Base-by-base conservation (phyloP, 352 stramenopile species). In the Phytophthora boehmeriae region DNA sequence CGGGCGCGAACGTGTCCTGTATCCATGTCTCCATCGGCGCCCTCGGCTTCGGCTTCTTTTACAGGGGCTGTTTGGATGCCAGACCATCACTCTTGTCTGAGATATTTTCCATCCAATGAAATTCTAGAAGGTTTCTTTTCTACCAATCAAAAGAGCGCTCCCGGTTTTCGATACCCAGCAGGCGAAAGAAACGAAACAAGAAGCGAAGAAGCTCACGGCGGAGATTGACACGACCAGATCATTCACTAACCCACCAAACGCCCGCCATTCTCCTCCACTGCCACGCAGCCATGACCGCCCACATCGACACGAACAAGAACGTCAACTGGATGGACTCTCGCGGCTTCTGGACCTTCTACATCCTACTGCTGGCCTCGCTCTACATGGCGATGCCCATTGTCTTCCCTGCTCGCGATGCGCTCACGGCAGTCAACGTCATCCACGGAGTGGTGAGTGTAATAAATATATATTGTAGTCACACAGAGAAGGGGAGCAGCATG, bases 301-400 rank as follows among this genome's bases (percentile, higher is more conserved):
- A 75, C 47, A 77, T 92, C 35, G 84, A 88, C 69, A 87, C 80
- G 39, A 96, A 96, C 81, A 94, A 93, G 75, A 96, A 96, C 64
- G 88, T 95, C 42, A 95, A 95, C 68, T 96, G 88, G 88, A 95
- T 96, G 81, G 85, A 93, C 71, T 90, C 81, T 22, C 86, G 81
- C 54, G 88, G 88, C 54, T 93, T 94, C 74, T 93, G 82, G 80
- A 89, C 86, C 23, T 95, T 93, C 73, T 96, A 96, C 74, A 81
- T 87, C 49, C 63, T 95, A 59, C 64, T 95, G 20, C 60, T 95
- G 27, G 71, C 68, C 61, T 80, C 85, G 59, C 70, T 92, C 22
- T 95, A 92, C 78, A 87, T 86, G 68, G 72, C 80, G 39, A 90
- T 93, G 76, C 85, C 86, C 27, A 75, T 92, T 23, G 49, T 95